Evolutionary conservation across 2,329 filamentous ascomycete species (phyloP).

Genomic region (Beauveria australis): DNA sequence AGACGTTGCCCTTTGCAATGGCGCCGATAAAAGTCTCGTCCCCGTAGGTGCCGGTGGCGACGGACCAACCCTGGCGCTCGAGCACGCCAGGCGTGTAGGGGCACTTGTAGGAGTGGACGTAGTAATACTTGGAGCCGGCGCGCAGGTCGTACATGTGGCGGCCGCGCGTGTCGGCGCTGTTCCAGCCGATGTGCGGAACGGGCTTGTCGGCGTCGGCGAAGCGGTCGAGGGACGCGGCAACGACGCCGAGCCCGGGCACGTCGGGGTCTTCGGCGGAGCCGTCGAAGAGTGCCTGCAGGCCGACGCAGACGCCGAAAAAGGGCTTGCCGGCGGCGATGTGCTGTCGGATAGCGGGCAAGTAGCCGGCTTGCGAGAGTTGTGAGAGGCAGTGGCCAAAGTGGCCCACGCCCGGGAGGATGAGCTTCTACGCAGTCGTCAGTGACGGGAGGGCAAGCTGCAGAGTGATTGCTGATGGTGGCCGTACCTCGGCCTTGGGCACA

Average conservation of each 20-base stretch:
- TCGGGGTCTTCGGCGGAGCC: conserved; percentile 71
- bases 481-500: conserved; percentile 74
- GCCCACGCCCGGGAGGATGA: conserved; percentile 92
- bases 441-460: not conserved
- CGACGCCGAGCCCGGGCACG: conserved; percentile 66
- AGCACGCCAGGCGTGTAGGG: conserved; percentile 66
- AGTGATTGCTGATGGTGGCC: not conserved
- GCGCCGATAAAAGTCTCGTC: conserved; percentile 86
- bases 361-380: conserved; percentile 74
- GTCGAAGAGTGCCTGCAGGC: conserved; percentile 81
- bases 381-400: conserved; percentile 95
- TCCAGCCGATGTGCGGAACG: conserved; percentile 99
- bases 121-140: conserved; percentile 91
- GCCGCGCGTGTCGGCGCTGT: conserved; percentile 64
- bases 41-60: conserved; percentile 87
- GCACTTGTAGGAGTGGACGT: conserved; percentile 90
- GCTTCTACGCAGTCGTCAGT: conserved; percentile 49
- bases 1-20: conserved; percentile 73
- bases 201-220: conserved; percentile 75
- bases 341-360: conserved; percentile 69
- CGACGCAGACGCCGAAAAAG: conserved; percentile 97
- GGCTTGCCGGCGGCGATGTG: conserved; percentile 90
- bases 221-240: conserved; percentile 61
- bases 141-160: conserved; percentile 65
- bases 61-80: conserved; percentile 76